Conservation (phyloP, 2,329 filamentous ascomycete species). For the Allantophomopsis lycopodina region DNA sequence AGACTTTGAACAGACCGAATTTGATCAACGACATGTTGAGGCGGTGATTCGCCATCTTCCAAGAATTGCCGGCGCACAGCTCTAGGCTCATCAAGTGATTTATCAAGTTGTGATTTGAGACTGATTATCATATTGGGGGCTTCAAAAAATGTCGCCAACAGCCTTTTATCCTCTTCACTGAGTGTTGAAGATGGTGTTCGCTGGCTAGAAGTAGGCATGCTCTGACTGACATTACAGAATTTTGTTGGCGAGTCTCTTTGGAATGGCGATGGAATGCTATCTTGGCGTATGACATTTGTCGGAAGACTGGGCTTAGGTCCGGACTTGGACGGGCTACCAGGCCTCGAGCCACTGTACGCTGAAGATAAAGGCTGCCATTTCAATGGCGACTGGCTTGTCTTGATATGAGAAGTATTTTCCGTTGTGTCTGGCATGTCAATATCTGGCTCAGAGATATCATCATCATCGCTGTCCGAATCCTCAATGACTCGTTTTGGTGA, state of each 20-base stretch:
- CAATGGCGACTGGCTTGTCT: no score
- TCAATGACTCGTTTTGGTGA: constrained; percentile 8
- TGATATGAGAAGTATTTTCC: no score
- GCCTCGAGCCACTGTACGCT: no score
- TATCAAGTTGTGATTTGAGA: constrained; percentile 8
- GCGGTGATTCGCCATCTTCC: constrained; percentile 7
- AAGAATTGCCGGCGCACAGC: constrained; percentile 8
- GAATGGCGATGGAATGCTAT: constrained; percentile 11
- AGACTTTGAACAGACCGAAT: no score
- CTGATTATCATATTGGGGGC: constrained; percentile 6
- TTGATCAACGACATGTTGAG: not conserved
- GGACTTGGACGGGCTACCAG: constrained; percentile 12
- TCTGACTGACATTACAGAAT: constrained; percentile 2
- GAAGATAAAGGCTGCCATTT: no score
- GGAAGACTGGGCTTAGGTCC: not conserved
- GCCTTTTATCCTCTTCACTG: constrained; percentile 11
- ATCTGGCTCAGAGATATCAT: not conserved
- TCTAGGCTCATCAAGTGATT: constrained; percentile 9
- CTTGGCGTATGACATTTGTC: constrained; percentile 9
- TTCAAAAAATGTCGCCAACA: constrained; percentile 11
- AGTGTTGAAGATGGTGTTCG: constrained; percentile 8
- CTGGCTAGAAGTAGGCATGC: constrained; percentile 7
- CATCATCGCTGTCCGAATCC: constrained; percentile 18
- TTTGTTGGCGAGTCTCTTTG: constrained; percentile 11
- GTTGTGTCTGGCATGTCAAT: no score